A percentile compares a stretch with the other conserved stretches of the same genome.
Conservation (phyloP, 2,329 filamentous ascomycete genomes). For the Fusarium heterosporum region DNA sequence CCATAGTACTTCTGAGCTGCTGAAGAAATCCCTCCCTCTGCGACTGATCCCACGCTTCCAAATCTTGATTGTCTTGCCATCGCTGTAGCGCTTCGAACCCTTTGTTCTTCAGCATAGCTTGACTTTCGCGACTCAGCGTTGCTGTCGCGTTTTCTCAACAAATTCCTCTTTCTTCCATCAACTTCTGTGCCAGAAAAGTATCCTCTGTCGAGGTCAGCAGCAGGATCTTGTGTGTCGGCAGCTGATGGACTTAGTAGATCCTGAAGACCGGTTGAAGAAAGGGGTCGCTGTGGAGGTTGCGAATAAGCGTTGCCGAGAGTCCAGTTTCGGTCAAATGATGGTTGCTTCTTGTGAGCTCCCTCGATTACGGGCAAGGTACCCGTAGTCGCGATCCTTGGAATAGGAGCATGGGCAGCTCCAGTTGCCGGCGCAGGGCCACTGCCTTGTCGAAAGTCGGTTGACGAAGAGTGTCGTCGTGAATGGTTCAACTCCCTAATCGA, state of each 20-base stretch:
- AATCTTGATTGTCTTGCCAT: conserved; percentile 81
- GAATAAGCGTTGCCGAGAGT: conserved; percentile 67
- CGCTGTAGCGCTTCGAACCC: conserved; percentile 72
- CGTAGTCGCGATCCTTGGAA: conserved; percentile 57
- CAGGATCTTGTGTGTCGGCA: conserved; percentile 59
- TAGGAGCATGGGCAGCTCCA: conserved; percentile 39
- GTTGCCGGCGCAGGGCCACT: conserved; percentile 42
- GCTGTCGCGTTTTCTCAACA: conserved; percentile 83
- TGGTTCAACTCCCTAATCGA: conserved; percentile 86
- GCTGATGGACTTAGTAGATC: conserved; percentile 57
- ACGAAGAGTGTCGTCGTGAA: conserved; percentile 85
- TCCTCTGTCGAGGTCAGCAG: conserved; percentile 80
- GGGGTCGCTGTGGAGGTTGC: conserved; percentile 57
- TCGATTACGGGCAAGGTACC: conserved; percentile 58
- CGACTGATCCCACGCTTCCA: conserved; percentile 80
- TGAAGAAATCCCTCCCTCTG: conserved; percentile 70
- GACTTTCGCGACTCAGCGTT: conserved; percentile 74
- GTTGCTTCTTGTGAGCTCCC: conserved; percentile 69
- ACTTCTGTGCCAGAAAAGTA: conserved; percentile 93
- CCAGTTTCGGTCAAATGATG: conserved; percentile 78
- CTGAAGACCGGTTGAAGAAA: conserved; percentile 65
- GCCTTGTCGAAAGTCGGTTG: conserved; percentile 72
- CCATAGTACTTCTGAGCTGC: conserved; percentile 79
- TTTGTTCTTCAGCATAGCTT: conserved; percentile 81
- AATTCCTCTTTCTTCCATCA: conserved; percentile 79